phyloP scores from a whole-genome alignment of 495 filamentous ascomycete species.

The Annulohypoxylon moriforme region DNA sequence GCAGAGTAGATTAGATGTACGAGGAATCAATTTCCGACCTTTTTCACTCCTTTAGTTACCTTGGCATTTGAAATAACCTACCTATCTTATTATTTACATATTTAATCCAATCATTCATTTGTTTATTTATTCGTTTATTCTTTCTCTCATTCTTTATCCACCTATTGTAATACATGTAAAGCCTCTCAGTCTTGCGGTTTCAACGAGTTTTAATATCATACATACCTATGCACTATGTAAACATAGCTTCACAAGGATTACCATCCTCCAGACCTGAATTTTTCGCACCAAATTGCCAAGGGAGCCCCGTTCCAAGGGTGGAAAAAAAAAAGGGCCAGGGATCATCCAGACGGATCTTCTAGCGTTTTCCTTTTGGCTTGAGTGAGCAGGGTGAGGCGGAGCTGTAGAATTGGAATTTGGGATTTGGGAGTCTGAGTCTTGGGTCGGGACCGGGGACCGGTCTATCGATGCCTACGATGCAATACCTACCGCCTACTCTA shows the following conservation, averaged over 20 bases:
- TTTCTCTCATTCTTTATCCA: background rate
- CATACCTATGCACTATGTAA: background rate
- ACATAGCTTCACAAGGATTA: slow-evolving; percentile 37
- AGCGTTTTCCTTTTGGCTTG: slow-evolving; percentile 27
- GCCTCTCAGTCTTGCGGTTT: background rate
- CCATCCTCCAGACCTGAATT: slow-evolving; percentile 26
- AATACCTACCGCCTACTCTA: slow-evolving; percentile 14
- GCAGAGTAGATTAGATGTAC: background rate
- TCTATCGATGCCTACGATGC: slow-evolving; percentile 3
- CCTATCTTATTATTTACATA: too few species aligned
- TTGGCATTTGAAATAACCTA: background rate
- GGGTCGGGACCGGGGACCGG: slow-evolving; percentile 14
- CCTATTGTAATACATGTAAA: background rate
- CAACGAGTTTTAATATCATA: background rate
- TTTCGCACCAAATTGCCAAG: slow-evolving; percentile 22
- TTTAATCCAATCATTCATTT: too few species aligned
- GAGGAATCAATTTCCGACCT: background rate
- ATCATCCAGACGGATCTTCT: slow-evolving; percentile 43
- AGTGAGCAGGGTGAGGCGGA: slow-evolving; percentile 38
- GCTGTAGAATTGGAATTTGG: slow-evolving; percentile 21
- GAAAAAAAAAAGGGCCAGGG: slow-evolving; percentile 13
- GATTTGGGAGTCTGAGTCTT: background rate
- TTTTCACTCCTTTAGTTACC: background rate
- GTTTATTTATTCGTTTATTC: background rate
- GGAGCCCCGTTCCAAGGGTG: slow-evolving; percentile 1